phyloP scores from a whole-genome alignment of 805 yeast species.

The Kazachstania taianensis region DNA sequence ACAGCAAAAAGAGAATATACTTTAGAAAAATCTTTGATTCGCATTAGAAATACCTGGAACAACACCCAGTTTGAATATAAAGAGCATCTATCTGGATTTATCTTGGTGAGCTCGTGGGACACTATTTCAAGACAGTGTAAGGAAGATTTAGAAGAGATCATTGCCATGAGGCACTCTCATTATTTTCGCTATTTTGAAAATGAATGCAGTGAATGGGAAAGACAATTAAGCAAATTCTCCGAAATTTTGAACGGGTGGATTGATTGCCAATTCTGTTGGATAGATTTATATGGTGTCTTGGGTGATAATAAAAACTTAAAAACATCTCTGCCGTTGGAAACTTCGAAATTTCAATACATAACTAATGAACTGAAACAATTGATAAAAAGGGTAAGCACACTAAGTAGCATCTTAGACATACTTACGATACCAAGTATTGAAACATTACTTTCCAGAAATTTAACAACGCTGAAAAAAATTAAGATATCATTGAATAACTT shows the following conservation, averaged over 20 bases:
- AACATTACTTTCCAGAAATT: conserved; percentile 37
- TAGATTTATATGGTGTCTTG: conserved; percentile 73
- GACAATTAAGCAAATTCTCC: conserved; percentile 40
- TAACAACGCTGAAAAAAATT: conserved; percentile 48
- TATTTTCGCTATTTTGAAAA: conserved; percentile 51
- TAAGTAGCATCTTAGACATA: conserved; percentile 46
- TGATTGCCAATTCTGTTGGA: conserved; percentile 83
- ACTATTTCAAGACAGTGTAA: conserved; percentile 44
- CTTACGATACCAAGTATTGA: conserved; percentile 40
- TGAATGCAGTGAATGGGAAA: conserved; percentile 45
- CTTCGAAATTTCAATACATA: conserved; percentile 51
- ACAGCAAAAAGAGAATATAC: conserved; percentile 67
- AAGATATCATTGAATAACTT: conserved; percentile 63
- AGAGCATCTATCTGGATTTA: conserved; percentile 40
- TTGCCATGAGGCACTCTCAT: conserved; percentile 63
- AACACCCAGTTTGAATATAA: conserved; percentile 41
- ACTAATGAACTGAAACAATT: conserved; percentile 50
- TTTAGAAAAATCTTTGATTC: conserved; percentile 45
- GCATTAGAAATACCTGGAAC: conserved; percentile 50
- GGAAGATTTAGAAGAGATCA: conserved; percentile 51
- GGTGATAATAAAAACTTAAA: conserved; percentile 48
- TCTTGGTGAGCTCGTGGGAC: conserved; percentile 63
- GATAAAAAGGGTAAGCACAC: conserved; percentile 39
- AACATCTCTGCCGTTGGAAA: conserved; percentile 58
- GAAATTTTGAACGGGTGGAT: conserved; percentile 59